Evolutionary conservation across 352 stramenopile genomes (phyloP).

Genomic region (Thraustotheca clavata): DNA sequence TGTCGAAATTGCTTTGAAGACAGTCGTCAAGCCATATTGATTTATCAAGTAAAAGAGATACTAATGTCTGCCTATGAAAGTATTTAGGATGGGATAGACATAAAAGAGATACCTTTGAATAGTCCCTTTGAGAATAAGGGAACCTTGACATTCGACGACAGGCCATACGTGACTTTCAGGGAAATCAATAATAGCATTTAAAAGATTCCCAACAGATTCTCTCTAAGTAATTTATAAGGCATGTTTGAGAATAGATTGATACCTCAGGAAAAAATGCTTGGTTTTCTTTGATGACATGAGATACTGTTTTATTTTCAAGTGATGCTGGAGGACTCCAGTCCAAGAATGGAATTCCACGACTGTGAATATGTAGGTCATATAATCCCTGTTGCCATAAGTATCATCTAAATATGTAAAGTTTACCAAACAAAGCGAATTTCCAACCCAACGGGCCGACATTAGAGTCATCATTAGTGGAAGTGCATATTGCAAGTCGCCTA

Average conservation of each 20-base stretch:
- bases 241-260: background rate
- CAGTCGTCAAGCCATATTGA: slow-evolving; percentile 4
- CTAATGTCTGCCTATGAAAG: background rate
- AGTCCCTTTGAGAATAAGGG: slow-evolving; percentile 2
- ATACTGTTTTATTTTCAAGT: slow-evolving; percentile 16
- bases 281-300: slow-evolving; percentile 53
- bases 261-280: slow-evolving; percentile 3
- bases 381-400: slow-evolving; percentile 50
- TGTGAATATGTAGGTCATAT: slow-evolving; percentile 89
- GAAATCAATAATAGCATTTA: background rate
- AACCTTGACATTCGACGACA: background rate
- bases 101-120: slow-evolving; percentile 11
- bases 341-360: slow-evolving; percentile 17
- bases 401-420: background rate
- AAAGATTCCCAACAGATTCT: background rate
- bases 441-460: slow-evolving; percentile 82
- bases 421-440: slow-evolving; percentile 75
- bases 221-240: background rate
- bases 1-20: background rate
- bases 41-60: slow-evolving; percentile 1
- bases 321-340: slow-evolving; percentile 18
- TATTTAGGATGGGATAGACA: background rate
- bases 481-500: slow-evolving; percentile 43
- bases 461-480: slow-evolving; percentile 90
- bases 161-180: slow-evolving; percentile 1